These are phyloP conservation scores for Azolla pinnata DNA, from an alignment of 75 land plant genomes.

Conservation along the genomic window DNA sequence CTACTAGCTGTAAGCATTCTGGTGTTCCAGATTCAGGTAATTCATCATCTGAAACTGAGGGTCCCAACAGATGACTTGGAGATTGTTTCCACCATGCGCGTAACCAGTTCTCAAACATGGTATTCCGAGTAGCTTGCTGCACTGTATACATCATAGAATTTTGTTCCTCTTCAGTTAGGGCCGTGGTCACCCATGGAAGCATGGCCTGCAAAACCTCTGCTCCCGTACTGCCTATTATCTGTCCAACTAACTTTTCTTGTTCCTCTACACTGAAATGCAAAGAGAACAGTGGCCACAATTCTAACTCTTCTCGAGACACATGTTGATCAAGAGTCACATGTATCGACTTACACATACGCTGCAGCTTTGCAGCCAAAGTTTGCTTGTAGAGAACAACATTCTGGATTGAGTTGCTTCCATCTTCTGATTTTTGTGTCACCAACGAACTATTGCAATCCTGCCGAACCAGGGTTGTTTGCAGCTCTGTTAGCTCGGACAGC, in stretches of 20 bases:
- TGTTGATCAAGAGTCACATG: conserved; percentile 45
- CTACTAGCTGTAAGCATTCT: conserved; percentile 49
- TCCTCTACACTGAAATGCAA: conserved; percentile 50
- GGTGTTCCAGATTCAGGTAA: conserved; percentile 27
- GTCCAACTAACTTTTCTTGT: conserved; percentile 56
- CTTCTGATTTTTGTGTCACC: not conserved
- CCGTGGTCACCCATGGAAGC: conserved; percentile 65
- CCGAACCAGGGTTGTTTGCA: conserved; percentile 12
- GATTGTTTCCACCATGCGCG: conserved; percentile 63
- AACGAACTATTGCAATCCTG: not conserved
- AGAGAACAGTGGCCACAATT: conserved; percentile 57
- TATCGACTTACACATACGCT: conserved; percentile 51
- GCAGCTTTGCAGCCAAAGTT: conserved; percentile 39
- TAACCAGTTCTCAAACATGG: conserved; percentile 75
- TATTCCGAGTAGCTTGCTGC: conserved; percentile 53
- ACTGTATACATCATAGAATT: conserved; percentile 44
- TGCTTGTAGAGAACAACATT: conserved; percentile 7
- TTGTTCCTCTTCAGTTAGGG: conserved; percentile 49
- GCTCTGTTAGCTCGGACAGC: conserved; percentile 20
- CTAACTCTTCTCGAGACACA: conserved; percentile 57
- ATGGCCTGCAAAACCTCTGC: conserved; percentile 68
- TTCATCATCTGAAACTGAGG: conserved; percentile 17
- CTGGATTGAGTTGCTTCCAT: too few species aligned
- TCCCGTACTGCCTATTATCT: conserved; percentile 55
- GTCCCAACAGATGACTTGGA: conserved; percentile 7